Conservation (phyloP, 441 rosid genomes). For the Populus trichocarpa region DNA sequence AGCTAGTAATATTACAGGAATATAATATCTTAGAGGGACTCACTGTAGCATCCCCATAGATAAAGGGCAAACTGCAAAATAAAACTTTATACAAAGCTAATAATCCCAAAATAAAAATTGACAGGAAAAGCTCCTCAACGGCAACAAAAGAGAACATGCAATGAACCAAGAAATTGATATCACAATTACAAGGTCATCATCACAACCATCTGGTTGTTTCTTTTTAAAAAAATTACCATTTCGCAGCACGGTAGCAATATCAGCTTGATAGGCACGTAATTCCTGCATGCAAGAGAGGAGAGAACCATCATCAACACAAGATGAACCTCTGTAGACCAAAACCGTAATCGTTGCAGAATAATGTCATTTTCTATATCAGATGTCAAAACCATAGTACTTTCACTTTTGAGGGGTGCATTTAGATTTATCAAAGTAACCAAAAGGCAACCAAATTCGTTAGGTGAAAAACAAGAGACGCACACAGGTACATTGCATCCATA, state of each 20-base stretch:
- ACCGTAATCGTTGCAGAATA: background rate
- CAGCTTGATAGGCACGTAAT: slow-evolving; percentile 98
- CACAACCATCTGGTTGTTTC: no score
- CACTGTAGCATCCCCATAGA: background rate
- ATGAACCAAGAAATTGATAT: background rate
- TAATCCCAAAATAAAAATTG: background rate
- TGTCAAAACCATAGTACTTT: no score
- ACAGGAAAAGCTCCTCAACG: background rate
- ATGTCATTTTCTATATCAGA: no score
- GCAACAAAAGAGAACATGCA: background rate
- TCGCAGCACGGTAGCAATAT: slow-evolving; percentile 82
- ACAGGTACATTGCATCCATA: no score
- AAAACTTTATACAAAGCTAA: background rate
- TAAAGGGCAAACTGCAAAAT: background rate
- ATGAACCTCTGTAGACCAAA: background rate
- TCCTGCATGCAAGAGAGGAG: slow-evolving; percentile 50
- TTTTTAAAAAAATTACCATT: slow-evolving; percentile 56
- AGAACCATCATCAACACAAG: slow-evolving; percentile 12
- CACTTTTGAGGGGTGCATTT: no score
- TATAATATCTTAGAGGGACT: background rate
- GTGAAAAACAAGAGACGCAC: no score
- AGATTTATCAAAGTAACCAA: no score
- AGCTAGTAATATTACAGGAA: background rate
- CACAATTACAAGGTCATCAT: no score
- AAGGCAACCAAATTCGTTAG: no score